Conservation (phyloP, 257 asterid species). For the Agastache rugosa region DNA sequence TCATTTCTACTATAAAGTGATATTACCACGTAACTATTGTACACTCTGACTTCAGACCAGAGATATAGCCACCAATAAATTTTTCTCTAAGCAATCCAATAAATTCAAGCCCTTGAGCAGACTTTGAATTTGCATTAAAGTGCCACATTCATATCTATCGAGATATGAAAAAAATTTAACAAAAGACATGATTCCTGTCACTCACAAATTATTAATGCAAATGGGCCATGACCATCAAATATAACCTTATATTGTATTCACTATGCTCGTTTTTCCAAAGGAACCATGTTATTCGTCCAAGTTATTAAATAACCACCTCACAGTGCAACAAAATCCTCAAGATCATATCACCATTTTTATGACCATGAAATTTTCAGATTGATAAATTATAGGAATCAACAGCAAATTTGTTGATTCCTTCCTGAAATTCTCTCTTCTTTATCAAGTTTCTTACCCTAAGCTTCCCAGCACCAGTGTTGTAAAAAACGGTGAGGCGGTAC, state of each 20-base stretch:
- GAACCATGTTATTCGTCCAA: constrained; percentile 12
- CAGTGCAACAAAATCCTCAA: constrained; percentile 9
- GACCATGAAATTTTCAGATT: background rate
- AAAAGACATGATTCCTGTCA: background rate
- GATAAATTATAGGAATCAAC: constrained; percentile 13
- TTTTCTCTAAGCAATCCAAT: background rate
- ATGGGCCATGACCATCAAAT: background rate
- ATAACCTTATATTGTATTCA: constrained; percentile 5
- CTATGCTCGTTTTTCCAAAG: background rate
- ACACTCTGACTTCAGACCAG: constrained; percentile 4
- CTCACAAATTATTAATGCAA: background rate
- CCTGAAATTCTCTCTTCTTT: constrained; percentile 1
- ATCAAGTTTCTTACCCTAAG: background rate
- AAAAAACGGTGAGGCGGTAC: too few species aligned
- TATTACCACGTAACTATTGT: background rate
- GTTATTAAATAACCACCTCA: constrained; percentile 2
- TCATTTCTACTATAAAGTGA: background rate
- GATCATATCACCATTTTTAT: constrained; percentile 5
- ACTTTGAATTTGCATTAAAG: background rate
- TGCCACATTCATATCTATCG: background rate
- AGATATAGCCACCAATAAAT: background rate
- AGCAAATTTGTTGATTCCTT: background rate
- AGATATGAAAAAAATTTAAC: background rate
- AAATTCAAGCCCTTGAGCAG: constrained; percentile 24
- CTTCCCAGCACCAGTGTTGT: constrained; percentile 12